A percentile compares a stretch with the other conserved stretches of the same genome.
Evolutionary conservation across 768 basidiomycete genomes (phyloP).

Genomic region (Lactifluus volemus): DNA sequence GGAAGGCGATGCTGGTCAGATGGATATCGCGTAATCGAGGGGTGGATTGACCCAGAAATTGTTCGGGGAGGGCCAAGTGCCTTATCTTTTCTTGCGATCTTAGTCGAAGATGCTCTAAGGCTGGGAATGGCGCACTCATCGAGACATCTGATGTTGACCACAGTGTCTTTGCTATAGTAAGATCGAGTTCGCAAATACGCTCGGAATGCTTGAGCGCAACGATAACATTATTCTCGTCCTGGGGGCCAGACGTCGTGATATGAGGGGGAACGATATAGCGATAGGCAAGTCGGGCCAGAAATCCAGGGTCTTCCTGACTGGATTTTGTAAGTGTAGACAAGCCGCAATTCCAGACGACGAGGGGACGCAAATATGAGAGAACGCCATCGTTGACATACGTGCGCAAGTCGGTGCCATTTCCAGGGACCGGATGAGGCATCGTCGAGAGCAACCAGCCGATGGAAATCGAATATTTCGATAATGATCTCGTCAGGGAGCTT

Average conservation of each 20-base stretch:
- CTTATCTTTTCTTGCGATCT: not conserved
- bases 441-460: not conserved
- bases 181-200: not conserved
- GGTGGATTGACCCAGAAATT: not conserved
- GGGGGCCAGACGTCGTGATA: not conserved
- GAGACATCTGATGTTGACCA: not conserved
- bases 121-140: not conserved
- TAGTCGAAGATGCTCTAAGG: not conserved
- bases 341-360: not conserved
- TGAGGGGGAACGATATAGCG: not conserved
- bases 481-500: not conserved
- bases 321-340: not conserved
- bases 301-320: not conserved
- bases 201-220: not conserved
- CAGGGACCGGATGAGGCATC: not conserved
- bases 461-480: constrained; percentile 2
- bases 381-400: constrained; percentile 4
- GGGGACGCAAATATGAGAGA: not conserved
- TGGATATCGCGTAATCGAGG: not conserved
- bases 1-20: not conserved
- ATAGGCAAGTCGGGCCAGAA: not conserved
- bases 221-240: not conserved
- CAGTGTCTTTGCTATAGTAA: not conserved
- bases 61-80: not conserved
- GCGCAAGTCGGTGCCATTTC: not conserved